Percentiles rank a stretch among this genome's conserved stretches.
These are phyloP conservation scores for Lactuca sativa DNA, from an alignment of 129 eudicot genomes.

Conservation along the genomic window DNA sequence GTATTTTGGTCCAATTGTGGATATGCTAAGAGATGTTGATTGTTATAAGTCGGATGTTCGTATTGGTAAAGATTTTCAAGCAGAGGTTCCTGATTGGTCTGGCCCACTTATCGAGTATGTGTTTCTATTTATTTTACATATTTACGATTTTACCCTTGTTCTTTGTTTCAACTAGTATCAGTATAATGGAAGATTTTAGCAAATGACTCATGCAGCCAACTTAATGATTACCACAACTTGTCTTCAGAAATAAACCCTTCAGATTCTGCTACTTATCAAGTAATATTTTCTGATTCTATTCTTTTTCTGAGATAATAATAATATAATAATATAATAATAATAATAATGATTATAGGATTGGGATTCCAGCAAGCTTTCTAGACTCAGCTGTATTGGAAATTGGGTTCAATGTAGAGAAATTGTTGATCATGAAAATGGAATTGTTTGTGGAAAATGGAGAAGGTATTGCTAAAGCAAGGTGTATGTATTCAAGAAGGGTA, in stretches of 20 bases:
- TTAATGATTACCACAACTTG: conserved; percentile 32
- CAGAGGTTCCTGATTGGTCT: conserved; percentile 72
- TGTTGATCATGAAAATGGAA: conserved; percentile 51
- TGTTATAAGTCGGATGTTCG: conserved; percentile 59
- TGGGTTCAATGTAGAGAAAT: conserved; percentile 85
- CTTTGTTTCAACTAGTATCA: too few species aligned
- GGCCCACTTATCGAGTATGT: conserved; percentile 63
- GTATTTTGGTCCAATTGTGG: conserved; percentile 48
- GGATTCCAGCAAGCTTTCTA: conserved; percentile 42
- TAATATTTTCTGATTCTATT: conserved; percentile 33
- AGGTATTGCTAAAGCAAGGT: conserved; percentile 39
- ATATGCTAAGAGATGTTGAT: conserved; percentile 49
- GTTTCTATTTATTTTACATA: conserved; percentile 1
- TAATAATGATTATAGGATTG: conserved; percentile 43
- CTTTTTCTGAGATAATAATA: conserved; percentile 9
- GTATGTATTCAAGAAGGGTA: background rate
- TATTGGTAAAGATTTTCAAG: conserved; percentile 84
- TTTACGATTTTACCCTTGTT: too few species aligned
- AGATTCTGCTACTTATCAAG: conserved; percentile 42
- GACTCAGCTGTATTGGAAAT: conserved; percentile 58
- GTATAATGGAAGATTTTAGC: too few species aligned
- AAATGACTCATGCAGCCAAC: conserved; percentile 42
- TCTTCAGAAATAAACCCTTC: conserved; percentile 44
- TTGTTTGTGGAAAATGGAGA: conserved; percentile 94
- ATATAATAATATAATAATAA: background rate